Evolutionary conservation across 345 rosid genomes (phyloP), one percentile per base, ranked within the genome.

Genomic region (Citrus australasica): DNA sequence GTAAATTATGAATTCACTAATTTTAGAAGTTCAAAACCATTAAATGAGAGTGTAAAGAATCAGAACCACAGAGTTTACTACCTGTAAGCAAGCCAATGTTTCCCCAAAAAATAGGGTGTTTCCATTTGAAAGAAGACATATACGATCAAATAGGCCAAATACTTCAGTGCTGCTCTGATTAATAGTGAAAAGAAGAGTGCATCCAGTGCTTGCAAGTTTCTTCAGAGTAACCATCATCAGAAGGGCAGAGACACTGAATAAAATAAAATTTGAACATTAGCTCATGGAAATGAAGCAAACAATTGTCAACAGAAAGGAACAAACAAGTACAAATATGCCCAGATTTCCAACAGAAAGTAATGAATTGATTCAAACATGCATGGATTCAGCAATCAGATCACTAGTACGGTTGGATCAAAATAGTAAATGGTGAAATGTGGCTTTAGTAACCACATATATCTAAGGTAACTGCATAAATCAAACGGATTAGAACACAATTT

Each of bases 141-240:
- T 97, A 76, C 97, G 89, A 83, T 97, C 99, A 85, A 94, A 97
- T 81, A 97, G 97, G 67, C 99, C 99, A 86, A 97, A 97, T 73
- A 97, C 99, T 86, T 97, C 99, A 4, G 98, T 97, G 75, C 98
- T 97, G 85, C 99, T 97, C 82, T 94, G 99, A 80, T 87, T 79
- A 61, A 97, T 92, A 32, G 98, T 93, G 83, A 97, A 94, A 63
- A 97, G 83, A 33, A 97, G 95, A 59, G 98, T 94, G 84, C 99
- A 97, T 53, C 99, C 98, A 2, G 92, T 93, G 84, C 97, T 93
- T 37, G 99, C 97, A 78, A 94, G 98, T 85, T 97, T 97, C 90
- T 88, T 97, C 70, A 97, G 82, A 9, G 99, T 97, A 81, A 97
- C 99, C 99, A 97, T 94, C 99, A 97, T 97, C 83, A 97, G 88